Base-by-base conservation (phyloP, 1,139 yeast species). In the Zygoascus meyerae region DNA sequence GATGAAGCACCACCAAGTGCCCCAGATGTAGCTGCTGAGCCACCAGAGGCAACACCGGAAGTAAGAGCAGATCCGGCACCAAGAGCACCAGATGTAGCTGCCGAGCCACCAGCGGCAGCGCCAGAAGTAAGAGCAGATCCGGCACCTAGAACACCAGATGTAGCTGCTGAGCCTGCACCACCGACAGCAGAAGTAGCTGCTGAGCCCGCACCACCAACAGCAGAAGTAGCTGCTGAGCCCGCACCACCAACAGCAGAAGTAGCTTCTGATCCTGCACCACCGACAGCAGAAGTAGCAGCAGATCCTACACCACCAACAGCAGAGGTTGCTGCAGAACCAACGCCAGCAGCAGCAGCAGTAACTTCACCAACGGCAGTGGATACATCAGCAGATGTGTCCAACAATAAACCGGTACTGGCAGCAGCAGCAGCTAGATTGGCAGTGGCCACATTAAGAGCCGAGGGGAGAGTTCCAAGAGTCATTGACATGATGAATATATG, bases 181-280 rank as follows among this genome's bases (percentile, higher is more conserved):
- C 38, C 36, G 10, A 32, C 48, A 35, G 47, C 43, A 37, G 48
- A 49, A 36, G 48, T 31, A 21, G 37, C 50, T 18, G 47, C 49
- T 36, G 50, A 18, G 16, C 38, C 48, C 21, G 46, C 52, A 32
- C 51, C 51, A 1, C 35, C 42, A 30, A 42, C 45, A 14, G 45
- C 48, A 18, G 49, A 48, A 10, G 44, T 44, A 4, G 40, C 45
- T 29, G 47, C 33, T 7, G 46, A 44, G 14, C 44, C 42, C 50
- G 38, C 21, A 47, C 43, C 39, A 31, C 38, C 11, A 51, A 14
- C 34, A 17, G 39, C 35, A 26, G 49, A 30, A 33, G 44, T 46
- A 26, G 36, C 48, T 33, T 21, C 35, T 21, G 37, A 30, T 11
- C 28, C 48, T 11, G 45, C 42, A 11, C 44, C 47, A 9, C 48